Base-by-base conservation (phyloP, 768 basidiomycete species). In the Pholiota microspora region DNA sequence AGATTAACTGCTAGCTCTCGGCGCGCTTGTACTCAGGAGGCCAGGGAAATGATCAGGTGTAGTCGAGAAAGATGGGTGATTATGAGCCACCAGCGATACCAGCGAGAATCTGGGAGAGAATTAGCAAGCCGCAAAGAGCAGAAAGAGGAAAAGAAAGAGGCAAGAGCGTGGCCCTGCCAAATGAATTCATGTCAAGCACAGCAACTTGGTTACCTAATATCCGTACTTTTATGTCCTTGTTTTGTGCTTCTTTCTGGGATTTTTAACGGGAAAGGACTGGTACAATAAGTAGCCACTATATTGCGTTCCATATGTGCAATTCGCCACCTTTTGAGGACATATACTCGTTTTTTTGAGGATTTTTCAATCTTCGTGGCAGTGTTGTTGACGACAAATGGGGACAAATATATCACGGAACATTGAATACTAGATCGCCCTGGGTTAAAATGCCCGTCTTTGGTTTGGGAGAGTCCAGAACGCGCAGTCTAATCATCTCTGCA, bases 41-140 rank as follows among this genome's bases (percentile, higher is more conserved):
- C 16, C 18, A 3, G 18, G 15, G 15, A 23, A 24, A 24, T 6
- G 42, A 46, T 38, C 44, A 45, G 45, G 16, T 21, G 40, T 23
- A 45, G 24, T 71, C 36, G 64, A 24, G 71, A 59, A 3, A 13
- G 5, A 23, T 67, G 69, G 51, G 28, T n/a, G n/a, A n/a, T n/a
- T 31, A 31, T 6, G 29, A 31, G 29, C 12, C 29, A 12, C 12
- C 29, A 31, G 29, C 29, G 12, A 31, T 12, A 31, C 7, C 7
- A 6, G 29, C 29, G 29, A 31, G 29, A 12, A 31, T 6, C 29
- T 31, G 6, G 50, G 40, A 28, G 25, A 28, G 35, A 38, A 23
- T 48, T 53, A 32, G 40, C 42, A 48, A 49, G 51, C 53, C 53
- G 59, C 58, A 60, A 35, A 57, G 48, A 51, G 53, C 44, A 50